Evolutionary conservation across 257 asterid genomes (phyloP).

Genomic region (Cruciata laevipes): DNA sequence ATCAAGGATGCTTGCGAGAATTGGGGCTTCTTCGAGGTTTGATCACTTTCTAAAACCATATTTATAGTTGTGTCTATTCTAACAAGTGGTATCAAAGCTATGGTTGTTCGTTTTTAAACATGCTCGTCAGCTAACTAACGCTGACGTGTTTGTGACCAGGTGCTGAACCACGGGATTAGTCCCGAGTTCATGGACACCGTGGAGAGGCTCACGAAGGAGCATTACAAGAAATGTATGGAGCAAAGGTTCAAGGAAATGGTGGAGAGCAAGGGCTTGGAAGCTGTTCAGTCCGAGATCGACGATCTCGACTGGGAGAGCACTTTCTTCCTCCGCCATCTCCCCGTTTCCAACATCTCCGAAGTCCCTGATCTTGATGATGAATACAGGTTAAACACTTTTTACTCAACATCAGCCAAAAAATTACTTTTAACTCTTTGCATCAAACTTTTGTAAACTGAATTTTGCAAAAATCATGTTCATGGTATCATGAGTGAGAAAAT

Average conservation of each 20-base stretch:
- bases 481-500: neutral
- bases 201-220: slow-evolving; percentile 55
- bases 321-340: slow-evolving; percentile 55
- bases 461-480: neutral
- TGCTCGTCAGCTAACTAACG: neutral
- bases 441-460: neutral
- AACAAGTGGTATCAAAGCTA: neutral
- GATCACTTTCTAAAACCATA: neutral
- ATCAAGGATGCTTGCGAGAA: slow-evolving; percentile 63
- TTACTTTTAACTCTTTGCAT: neutral
- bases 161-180: slow-evolving; percentile 56
- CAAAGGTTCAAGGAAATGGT: slow-evolving; percentile 65
- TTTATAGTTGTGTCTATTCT: too few relatives aligned
- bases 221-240: slow-evolving; percentile 54
- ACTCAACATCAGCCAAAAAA: too few relatives aligned
- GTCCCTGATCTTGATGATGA: slow-evolving; percentile 56
- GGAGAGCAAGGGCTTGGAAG: slow-evolving; percentile 47
- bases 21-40: slow-evolving; percentile 78
- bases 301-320: slow-evolving; percentile 73
- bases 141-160: slow-evolving; percentile 16
- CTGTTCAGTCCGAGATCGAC: slow-evolving; percentile 39
- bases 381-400: slow-evolving; percentile 38
- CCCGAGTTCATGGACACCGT: slow-evolving; percentile 52
- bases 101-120: neutral
- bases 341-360: slow-evolving; percentile 50